Evolutionary conservation across 2,329 filamentous ascomycete species (phyloP), one percentile per base, ranked within the genome.

Genomic region (Zymoseptoria ardabiliae): DNA sequence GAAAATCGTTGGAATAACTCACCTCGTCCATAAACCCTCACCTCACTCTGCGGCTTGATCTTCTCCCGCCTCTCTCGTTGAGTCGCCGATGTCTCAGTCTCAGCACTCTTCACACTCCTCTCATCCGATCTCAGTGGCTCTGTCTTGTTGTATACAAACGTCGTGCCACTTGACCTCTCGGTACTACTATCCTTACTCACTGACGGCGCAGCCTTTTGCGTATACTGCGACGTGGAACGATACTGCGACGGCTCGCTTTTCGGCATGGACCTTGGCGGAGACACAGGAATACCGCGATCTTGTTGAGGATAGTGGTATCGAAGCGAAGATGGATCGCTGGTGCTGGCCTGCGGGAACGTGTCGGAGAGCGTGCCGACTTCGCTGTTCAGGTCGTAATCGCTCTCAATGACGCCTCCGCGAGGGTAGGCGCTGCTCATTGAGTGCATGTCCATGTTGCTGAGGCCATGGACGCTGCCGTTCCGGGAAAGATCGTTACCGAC

Each of bases 11-110:
- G 52, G 8, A 19, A 35, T 13, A 7, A 75, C 79, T 74, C 66
- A 83, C 82, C 82, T 76, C 82, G 74, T 54, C 82, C 81, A 66
- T 80, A 82, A 21, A 82, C 74, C 57, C 82, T 73, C 19, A 80
- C 72, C 64, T 82, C 78, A 57, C 77, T 78, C 57, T 77, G 77
- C 10, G 76, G 70, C 50, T 75, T 76, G 57, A 79, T 77, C 65
- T 77, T 82, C 10, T 75, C 72, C 65, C 76, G 78, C 55, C 73
- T 66, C 57, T 59, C 59, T 49, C 50, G 70, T 67, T 62, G 65
- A 53, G 56, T 71, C 63, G 53, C 71, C 66, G 68, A 55, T 21
- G 20, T 30, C 22, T 11, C 25, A 7, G 60, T 53, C 28, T 54
- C 75, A 17, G 68, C 68, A 8, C 67, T 63, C 25, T 54, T 51